phyloP scores from a whole-genome alignment of 1,284 basidiomycete genomes.

The Irpex lacteus region DNA sequence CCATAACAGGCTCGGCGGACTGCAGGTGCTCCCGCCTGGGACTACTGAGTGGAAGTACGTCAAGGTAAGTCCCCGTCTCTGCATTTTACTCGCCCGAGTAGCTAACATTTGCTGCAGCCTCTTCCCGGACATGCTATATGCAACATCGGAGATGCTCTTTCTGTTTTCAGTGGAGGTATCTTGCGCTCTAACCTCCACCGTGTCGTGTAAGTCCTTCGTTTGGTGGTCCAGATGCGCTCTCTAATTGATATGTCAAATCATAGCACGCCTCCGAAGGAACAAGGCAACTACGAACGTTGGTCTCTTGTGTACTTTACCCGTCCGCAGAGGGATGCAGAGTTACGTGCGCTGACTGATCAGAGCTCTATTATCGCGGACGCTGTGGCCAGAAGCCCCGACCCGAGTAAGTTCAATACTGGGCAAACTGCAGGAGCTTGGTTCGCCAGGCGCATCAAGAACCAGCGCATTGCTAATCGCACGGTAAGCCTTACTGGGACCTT shows the following conservation, averaged over 20 bases:
- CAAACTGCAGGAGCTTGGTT: slow-evolving; percentile 30
- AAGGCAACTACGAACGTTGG: slow-evolving; percentile 29
- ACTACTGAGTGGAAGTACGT: slow-evolving; percentile 68
- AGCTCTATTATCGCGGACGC: slow-evolving; percentile 26
- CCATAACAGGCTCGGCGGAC: slow-evolving; percentile 68
- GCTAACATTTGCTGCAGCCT: slow-evolving; percentile 20
- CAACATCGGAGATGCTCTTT: slow-evolving; percentile 41
- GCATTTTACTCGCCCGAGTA: background rate
- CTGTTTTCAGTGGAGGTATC: slow-evolving; percentile 40
- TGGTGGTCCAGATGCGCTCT: background rate
- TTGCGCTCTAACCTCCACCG: slow-evolving; percentile 37
- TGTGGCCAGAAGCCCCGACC: slow-evolving; percentile 16
- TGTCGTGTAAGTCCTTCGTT: slow-evolving; percentile 25
- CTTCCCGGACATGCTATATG: slow-evolving; percentile 36
- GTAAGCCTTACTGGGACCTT: slow-evolving; percentile 13
- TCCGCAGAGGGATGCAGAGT: slow-evolving; percentile 27
- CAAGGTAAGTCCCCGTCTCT: slow-evolving; percentile 37
- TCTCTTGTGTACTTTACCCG: slow-evolving; percentile 38
- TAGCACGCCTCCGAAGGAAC: slow-evolving; percentile 29
- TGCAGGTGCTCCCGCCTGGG: slow-evolving; percentile 68
- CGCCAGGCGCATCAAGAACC: slow-evolving; percentile 26
- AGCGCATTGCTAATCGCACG: slow-evolving; percentile 27
- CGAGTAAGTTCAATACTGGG: slow-evolving; percentile 22
- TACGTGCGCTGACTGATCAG: slow-evolving; percentile 22
- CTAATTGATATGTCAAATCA: background rate